Evolutionary conservation across 2,329 filamentous ascomycete genomes (phyloP).

Genomic region (Diaporthe sp.): DNA sequence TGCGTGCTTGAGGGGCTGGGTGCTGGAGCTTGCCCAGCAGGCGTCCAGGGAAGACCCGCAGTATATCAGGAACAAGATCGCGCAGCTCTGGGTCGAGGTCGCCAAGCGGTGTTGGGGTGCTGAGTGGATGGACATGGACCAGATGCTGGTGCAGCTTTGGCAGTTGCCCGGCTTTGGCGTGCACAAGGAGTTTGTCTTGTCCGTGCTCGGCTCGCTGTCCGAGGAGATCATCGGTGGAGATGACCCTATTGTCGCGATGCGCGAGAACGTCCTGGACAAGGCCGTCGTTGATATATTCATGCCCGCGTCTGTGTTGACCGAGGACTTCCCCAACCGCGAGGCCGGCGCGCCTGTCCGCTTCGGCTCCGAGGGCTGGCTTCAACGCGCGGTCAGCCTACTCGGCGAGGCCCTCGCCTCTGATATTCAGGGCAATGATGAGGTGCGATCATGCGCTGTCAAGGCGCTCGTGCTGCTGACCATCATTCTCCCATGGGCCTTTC

Average conservation of each 20-base stretch:
- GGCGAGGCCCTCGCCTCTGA: constrained; percentile 77
- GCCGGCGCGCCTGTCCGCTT: constrained; percentile 76
- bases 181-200: constrained; percentile 88
- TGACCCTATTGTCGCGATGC: constrained; percentile 85
- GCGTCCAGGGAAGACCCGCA: constrained; percentile 79
- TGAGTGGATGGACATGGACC: constrained; percentile 96
- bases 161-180: constrained; percentile 72
- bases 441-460: constrained; percentile 80
- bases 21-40: constrained; percentile 81
- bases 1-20: constrained; percentile 77
- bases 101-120: constrained; percentile 94
- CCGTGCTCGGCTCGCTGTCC: constrained; percentile 89
- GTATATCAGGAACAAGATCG: constrained; percentile 93
- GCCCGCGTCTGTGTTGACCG: constrained; percentile 78
- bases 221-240: constrained; percentile 95
- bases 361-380: constrained; percentile 89
- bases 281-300: constrained; percentile 96
- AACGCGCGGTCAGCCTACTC: constrained; percentile 80
- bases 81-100: constrained; percentile 93
- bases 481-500: constrained; percentile 88
- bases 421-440: constrained; percentile 73
- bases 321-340: constrained; percentile 82
- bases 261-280: constrained; percentile 86
- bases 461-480: constrained; percentile 83
- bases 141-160: constrained; percentile 86